Base-by-base conservation (phyloP, 805 yeast genomes). In the Maudiozyma pseudohumilis region DNA sequence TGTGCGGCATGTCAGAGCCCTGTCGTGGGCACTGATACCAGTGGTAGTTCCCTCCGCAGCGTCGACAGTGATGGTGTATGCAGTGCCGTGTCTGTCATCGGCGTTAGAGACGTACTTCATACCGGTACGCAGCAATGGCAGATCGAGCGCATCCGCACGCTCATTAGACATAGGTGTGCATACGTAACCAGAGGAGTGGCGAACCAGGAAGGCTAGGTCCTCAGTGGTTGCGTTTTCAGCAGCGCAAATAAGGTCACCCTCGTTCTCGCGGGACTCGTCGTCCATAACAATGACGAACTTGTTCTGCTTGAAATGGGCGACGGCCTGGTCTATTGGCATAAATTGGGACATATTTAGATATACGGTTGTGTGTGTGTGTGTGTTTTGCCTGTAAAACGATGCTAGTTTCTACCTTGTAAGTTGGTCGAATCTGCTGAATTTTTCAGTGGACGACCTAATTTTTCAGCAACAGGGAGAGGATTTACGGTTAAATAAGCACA, bases 221-320 rank as follows among this genome's bases (percentile, higher is more conserved):
- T 79, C 79, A 34, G 82, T 77, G 27, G 94, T 82, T 48, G 78
- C 69, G 36, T 68, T 67, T 48, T 81, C 77, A 29, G 96, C 98
- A 16, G 97, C 94, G 36, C 86, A 80, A 50, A 92, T 86, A 53
- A 92, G 69, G 59, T 92, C 98, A 37, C 98, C 98, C 64, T 92
- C 98, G 60, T 92, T 92, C 61, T 92, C 98, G 51, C 98, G 78
- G 56, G 74, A 74, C 61, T 88, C 97, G 56, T 92, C 96, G 60
- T 92, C 98, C 83, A 92, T 82, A 11, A 92, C 98, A 34, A 92
- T 74, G 36, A 92, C 68, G 52, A 89, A 87, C 58, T 87, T 49
- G 34, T 58, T 58, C 36, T 52, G 44, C 37, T 50, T 52, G 48
- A 59, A 59, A 23, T 50, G 55, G 29, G 49, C 50, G 19, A 59